Evolutionary conservation across 2,329 filamentous ascomycete genomes (phyloP).

Genomic region (Xylariaceae sp.): DNA sequence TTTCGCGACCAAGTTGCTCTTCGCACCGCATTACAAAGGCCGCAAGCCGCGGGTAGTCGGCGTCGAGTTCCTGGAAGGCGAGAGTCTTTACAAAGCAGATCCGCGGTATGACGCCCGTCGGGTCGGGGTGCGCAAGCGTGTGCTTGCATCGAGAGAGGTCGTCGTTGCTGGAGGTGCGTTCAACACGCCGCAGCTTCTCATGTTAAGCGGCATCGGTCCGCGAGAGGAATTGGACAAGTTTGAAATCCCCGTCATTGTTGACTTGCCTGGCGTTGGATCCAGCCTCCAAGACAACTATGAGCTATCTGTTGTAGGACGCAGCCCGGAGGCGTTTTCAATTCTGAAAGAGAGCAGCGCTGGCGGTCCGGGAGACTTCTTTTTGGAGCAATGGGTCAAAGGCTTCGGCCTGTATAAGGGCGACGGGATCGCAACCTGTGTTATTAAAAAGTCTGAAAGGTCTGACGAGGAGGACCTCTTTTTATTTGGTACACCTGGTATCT

Average conservation of each 20-base stretch:
- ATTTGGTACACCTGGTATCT: background rate
- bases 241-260: slow-evolving; percentile 47
- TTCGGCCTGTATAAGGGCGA: background rate
- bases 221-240: slow-evolving; percentile 31
- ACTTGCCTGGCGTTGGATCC: slow-evolving; percentile 50
- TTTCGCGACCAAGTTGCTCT: background rate
- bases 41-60: slow-evolving; percentile 6
- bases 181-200: slow-evolving; percentile 37
- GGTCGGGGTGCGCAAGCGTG: background rate
- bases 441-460: background rate
- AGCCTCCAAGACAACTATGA: background rate
- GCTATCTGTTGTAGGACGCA: background rate
- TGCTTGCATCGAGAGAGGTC: slow-evolving; percentile 10
- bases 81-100: slow-evolving; percentile 12
- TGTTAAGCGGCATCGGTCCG: slow-evolving; percentile 37
- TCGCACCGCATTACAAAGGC: background rate
- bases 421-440: background rate
- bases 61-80: slow-evolving; percentile 10
- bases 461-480: background rate
- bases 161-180: slow-evolving; percentile 28
- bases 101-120: slow-evolving; percentile 3
- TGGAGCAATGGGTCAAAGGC: background rate
- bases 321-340: background rate
- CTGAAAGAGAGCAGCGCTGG: background rate
- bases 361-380: background rate